Evolutionary conservation across 768 basidiomycete genomes (phyloP), one percentile per base, ranked within the genome.

Genomic region (Phlebiopsis gigantea): DNA sequence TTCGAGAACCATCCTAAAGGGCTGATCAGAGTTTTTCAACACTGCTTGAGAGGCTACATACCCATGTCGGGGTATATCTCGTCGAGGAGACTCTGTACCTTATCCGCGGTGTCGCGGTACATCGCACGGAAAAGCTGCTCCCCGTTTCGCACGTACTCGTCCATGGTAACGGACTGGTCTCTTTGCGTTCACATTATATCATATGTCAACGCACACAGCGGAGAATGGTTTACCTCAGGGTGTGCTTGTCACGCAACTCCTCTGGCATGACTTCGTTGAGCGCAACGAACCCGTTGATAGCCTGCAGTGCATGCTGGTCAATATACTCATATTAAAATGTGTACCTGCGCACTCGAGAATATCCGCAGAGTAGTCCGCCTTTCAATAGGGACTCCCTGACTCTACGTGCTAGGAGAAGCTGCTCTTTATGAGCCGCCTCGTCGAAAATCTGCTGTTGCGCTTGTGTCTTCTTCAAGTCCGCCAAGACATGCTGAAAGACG

Each of bases 341-440:
- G n/a, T 10, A 47, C 21, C 15, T 19, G 57, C 67, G 58, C 61
- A 85, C 86, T 71, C 77, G 80, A 2, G 84, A 77, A 62, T 80
- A 82, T 7, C 85, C 86, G 53, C 73, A 72, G 19, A 79, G 73
- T 60, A 84, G 63, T 3, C 82, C 85, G 4, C 80, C 75, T 64
- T 85, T 85, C 70, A 88, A 79, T 5, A 87, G 59, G 0, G 78
- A 79, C 58, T 88, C 86, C 28, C 83, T 72, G n/a, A 86, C 66
- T 61, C 77, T 83, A 53, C 78, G 74, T 39, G 79, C 79, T 2
- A 86, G 71, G 7, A 73, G 45, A 22, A 73, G 63, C 42, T 67
- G 72, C 55, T 82, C 75, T 17, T 72, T 65, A 7, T 69, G 51
- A 1, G 61, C 64, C 10, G 59, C 63, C 19, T 57, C 53, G 2